Evolutionary conservation across 371 early-diverging fungal genomes (phyloP).

Genomic region (Mortierella sp.): DNA sequence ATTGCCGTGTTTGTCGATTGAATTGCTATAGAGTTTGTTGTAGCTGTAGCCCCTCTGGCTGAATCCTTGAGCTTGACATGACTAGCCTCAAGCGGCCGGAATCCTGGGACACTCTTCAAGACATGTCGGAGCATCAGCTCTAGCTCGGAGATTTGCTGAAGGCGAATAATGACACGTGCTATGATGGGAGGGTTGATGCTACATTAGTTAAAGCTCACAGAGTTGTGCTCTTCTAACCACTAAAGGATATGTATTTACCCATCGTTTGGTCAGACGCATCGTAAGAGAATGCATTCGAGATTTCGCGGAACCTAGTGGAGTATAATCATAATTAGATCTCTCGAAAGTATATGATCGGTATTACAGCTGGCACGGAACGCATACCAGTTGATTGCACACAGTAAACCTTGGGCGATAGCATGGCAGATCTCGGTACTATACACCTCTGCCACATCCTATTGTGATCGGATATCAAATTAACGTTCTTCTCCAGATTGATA

Average conservation of each 20-base stretch:
- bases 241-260: slow-evolving; percentile 16
- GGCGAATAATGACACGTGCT: slow-evolving; percentile 52
- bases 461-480: background rate
- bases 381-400: slow-evolving; percentile 74
- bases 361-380: background rate
- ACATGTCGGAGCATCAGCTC: slow-evolving; percentile 62
- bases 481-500: background rate
- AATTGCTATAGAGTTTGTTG: slow-evolving; percentile 4
- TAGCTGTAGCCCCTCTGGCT: slow-evolving; percentile 2
- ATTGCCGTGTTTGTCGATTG: background rate
- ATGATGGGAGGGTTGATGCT: background rate
- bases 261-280: slow-evolving; percentile 56
- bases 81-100: slow-evolving; percentile 59
- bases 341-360: background rate
- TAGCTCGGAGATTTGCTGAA: slow-evolving; percentile 56
- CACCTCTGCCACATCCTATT: slow-evolving; percentile 37
- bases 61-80: slow-evolving; percentile 26
- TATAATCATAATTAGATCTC: background rate
- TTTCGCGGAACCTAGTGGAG: slow-evolving; percentile 75
- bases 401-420: slow-evolving; percentile 63
- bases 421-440: slow-evolving; percentile 44
- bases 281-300: slow-evolving; percentile 76
- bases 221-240: too few relatives aligned
- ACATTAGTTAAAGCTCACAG: background rate
- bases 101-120: slow-evolving; percentile 53